A percentile compares a stretch with the other conserved stretches of the same genome.
These are phyloP conservation scores for Ceratopteris richardii DNA, from an alignment of 75 land plant species.

Conservation along the genomic window DNA sequence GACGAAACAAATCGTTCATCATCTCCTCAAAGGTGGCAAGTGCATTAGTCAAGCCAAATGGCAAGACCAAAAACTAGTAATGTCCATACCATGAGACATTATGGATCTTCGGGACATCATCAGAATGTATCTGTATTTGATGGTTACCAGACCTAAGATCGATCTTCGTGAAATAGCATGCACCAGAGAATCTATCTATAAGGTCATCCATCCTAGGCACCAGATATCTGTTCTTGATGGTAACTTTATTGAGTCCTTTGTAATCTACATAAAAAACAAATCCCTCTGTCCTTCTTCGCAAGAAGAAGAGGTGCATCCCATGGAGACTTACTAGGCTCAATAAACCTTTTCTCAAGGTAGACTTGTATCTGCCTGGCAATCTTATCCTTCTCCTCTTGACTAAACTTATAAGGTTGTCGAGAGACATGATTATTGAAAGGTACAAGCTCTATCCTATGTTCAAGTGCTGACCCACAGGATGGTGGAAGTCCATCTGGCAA, in stretches of 20 bases:
- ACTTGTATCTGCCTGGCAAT: slow-evolving; percentile 6
- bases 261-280: slow-evolving; percentile 20
- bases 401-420: too few relatives aligned
- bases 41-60: slow-evolving; percentile 32
- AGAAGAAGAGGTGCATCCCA: slow-evolving; percentile 21
- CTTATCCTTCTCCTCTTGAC: neutral
- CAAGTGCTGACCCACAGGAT: neutral
- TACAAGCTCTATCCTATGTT: slow-evolving; percentile 8
- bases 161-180: slow-evolving; percentile 15
- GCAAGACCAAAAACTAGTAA: slow-evolving; percentile 26
- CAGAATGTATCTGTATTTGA: slow-evolving; percentile 8
- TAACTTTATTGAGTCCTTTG: slow-evolving; percentile 15
- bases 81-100: slow-evolving; percentile 12
- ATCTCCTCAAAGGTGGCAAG: slow-evolving; percentile 23
- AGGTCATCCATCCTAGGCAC: slow-evolving; percentile 28
- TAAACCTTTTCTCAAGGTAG: slow-evolving; percentile 8
- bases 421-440: neutral
- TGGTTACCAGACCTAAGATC: slow-evolving; percentile 19
- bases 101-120: slow-evolving; percentile 18
- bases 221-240: slow-evolving; percentile 18
- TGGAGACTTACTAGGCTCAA: slow-evolving; percentile 14
- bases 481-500: slow-evolving; percentile 5
- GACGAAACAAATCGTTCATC: slow-evolving; percentile 18
- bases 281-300: slow-evolving; percentile 22
- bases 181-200: slow-evolving; percentile 15